Evolutionary conservation across 2,329 filamentous ascomycete species (phyloP), one percentile per base, ranked within the genome.

Genomic region (Penicillium sumatraense): DNA sequence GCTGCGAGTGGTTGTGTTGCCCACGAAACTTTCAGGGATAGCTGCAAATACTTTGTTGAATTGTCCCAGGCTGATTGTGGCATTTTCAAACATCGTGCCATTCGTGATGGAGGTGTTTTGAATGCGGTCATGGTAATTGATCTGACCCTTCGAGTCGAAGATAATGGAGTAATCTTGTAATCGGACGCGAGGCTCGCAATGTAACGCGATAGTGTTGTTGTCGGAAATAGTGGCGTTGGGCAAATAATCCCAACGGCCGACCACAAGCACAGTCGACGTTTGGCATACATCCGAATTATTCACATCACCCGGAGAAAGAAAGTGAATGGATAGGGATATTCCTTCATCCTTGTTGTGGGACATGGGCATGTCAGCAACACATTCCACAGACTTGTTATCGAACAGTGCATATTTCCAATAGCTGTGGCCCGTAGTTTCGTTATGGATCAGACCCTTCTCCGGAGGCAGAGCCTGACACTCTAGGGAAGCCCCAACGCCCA

Each of bases 11-110:
- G 62, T 59, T 2, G 64, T 62, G 31, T 70, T 68, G 16, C 67
- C 68, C 2, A 66, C 61, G 29, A 66, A 72, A 38, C 61, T 71
- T 47, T 70, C 69, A 1, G 70, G 69, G 11, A 72, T 72, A 2
- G 69, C 63, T 5, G 69, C 69, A 58, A 72, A 72, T 2, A 70
- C 67, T 52, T 71, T 72, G 59, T 72, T 72, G 56, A 72, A 72
- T 40, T 72, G 69, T 1, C 69, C 70, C 24, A 72, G 53, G 31
- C 68, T 72, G 48, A 69, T 51, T 4, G 69, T 72, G 5, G 69
- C 70, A 49, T 72, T 72, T 11, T 69, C 60, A 36, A 67, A 68
- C 68, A 72, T 70, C 9, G 56, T 26, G 2, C 69, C 70, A 1
- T 58, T 50, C 1, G 54, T 60, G 35, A 70, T 65, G 0, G 49